Base-by-base conservation (phyloP, 805 yeast genomes). In the Schwanniomyces occidentalis region DNA sequence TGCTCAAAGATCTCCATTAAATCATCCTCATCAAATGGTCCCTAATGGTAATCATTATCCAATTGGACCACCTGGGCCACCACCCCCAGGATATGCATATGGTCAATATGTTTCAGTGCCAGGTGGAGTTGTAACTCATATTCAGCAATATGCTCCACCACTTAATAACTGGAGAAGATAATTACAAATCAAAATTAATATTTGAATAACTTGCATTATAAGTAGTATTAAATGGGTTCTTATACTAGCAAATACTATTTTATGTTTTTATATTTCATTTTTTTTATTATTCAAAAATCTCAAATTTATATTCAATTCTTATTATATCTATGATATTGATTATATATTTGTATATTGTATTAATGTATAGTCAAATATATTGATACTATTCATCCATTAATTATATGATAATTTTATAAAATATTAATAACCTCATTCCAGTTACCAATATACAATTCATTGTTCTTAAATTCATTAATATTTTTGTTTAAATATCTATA, bases 41-140 rank as follows among this genome's bases (percentile, higher is more conserved):
- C 45, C 43, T 7, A 37, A 38, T 26, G 52, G 49, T 14, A 44
- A 34, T n/a, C 42, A 34, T 24, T 35, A 43, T 20, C 51, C 46
- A 10, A 33, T 41, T 22, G 47, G 27, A 8, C 68, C 61, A n/a
- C 56, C 48, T 13, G 49, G 46, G 5, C 52, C 53, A 8, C 57
- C 55, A 16, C 64, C 65, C 7, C 69, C 66, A 12, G 66, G 65
- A 1, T 65, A 61, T 37, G 52, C 62, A 6, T 67, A 65, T 41
- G 62, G 61, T n/a, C 65, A 56, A 34, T 63, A 62, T 37, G 50
- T 56, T 28, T 65, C 68, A 1, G 41, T 61, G 36, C 64, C 54
- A 16, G 64, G 63, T 6, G 61, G 59, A 7, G 51, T 58, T 34
- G 51, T 57, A 8, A 35, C 42, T 4, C 38, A 34, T 19, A 12